Base-by-base conservation (phyloP, 1,284 basidiomycete genomes). In the Jaminaea rosea region DNA sequence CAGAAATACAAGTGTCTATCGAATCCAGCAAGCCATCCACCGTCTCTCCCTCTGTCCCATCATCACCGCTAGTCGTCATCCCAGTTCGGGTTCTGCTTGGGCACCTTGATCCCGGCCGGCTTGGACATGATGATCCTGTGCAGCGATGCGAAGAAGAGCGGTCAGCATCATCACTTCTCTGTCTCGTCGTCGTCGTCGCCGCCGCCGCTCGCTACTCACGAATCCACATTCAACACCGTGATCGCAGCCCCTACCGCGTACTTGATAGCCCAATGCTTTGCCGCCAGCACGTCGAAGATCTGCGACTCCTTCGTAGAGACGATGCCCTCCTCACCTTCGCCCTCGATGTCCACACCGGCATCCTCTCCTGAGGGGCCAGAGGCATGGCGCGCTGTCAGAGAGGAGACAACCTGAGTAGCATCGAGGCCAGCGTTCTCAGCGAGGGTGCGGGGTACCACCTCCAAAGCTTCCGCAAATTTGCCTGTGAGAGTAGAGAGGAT, bases 401-500 rank as follows among this genome's bases (percentile, higher is more conserved):
- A 80, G 59, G 85, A 88, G 26, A 98, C 79, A 15, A 91, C 85
- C 74, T 96, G 92, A 67, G 93, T 96, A 0, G 89, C 88, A 74
- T 91, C 87, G 8, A 92, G 79, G 11, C 92, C 93, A 7, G 94
- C 91, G 73, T 97, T 99, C 79, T 98, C 93, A 2, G 93, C 92
- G 29, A 98, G 77, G 45, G 88, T 97, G 59, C 88, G 80, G 1
- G 94, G 94, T 0, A 98, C 80, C 44, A 97, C 89, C 72, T 98
- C 92, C 56, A 97, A 79, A 1, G 93, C 87, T 53, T 81, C 82
- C 10, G 88, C 88, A 77, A 88, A 98, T 71, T 87, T 82, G n/a
- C n/a, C n/a, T n/a, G n/a, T n/a, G n/a, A n/a, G n/a, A n/a, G n/a
- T n/a, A n/a, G n/a, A n/a, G n/a, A n/a, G n/a, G n/a, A n/a, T n/a